A percentile compares a stretch with the other conserved stretches of the same genome.
Conservation (phyloP, 106 monocot genomes). For the Dendrobium chrysotoxum region DNA sequence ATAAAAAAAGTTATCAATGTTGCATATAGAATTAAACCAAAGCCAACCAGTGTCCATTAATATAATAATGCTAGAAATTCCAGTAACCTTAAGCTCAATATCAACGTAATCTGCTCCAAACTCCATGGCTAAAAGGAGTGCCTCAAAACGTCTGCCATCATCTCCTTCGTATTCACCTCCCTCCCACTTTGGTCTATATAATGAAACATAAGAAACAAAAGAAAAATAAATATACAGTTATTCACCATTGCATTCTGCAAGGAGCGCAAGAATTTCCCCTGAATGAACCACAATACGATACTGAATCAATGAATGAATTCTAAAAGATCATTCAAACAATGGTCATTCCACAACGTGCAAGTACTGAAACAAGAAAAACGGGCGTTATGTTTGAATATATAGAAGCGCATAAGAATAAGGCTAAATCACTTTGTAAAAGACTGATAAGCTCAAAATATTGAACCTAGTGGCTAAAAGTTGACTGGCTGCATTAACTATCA, state of each 20-base stretch:
- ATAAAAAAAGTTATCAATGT: neutral
- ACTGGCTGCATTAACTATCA: neutral
- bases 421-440: neutral
- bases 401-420: neutral
- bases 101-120: slow-evolving; percentile 91
- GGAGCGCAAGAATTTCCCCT: neutral
- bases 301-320: neutral
- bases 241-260: neutral
- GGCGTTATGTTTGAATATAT: neutral
- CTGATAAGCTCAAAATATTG: neutral
- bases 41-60: neutral
- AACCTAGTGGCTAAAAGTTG: neutral
- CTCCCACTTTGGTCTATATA: slow-evolving; percentile 82
- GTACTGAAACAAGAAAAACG: neutral
- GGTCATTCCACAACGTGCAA: neutral
- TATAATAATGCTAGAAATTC: neutral
- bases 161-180: slow-evolving; percentile 95
- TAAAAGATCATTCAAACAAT: neutral
- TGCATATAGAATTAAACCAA: neutral
- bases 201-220: slow-evolving; percentile 11
- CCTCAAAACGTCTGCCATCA: slow-evolving; percentile 46
- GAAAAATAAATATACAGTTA: neutral
- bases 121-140: slow-evolving; percentile 73
- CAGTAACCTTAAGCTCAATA: slow-evolving; percentile 77
- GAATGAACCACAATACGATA: neutral